phyloP scores from a whole-genome alignment of 345 rosid genomes.

The Salix arbutifolia region DNA sequence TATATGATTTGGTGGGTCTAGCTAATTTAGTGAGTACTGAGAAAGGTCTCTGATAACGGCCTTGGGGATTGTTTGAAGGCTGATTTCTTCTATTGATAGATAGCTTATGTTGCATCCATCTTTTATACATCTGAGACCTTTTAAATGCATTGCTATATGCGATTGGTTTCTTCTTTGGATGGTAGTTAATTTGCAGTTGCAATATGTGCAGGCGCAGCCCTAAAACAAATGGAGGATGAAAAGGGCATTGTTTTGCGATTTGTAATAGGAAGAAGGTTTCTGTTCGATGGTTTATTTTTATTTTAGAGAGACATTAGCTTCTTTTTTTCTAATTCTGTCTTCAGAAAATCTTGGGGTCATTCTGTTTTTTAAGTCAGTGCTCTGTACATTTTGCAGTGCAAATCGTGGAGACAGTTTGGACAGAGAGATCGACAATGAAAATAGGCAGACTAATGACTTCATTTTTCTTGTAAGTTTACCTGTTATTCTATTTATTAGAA shows the following conservation, averaged over 20 bases:
- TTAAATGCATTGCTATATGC: not conserved
- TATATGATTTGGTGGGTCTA: not conserved
- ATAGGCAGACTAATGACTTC: constrained; percentile 46
- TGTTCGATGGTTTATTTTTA: not conserved
- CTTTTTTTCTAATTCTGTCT: constrained; percentile 3
- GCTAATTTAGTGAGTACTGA: not conserved
- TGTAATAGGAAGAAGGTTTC: constrained; percentile 90
- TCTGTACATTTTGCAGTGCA: constrained; percentile 43
- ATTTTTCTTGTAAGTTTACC: constrained; percentile 41
- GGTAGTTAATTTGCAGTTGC: constrained; percentile 14
- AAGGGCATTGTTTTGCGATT: constrained; percentile 75
- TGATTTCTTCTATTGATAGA: not conserved
- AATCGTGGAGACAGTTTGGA: constrained; percentile 43
- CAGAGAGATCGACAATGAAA: constrained; percentile 39
- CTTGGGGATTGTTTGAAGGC: not conserved
- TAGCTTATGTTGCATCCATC: not conserved
- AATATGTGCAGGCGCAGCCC: constrained; percentile 47
- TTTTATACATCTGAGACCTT: not conserved
- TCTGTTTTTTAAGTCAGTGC: not conserved
- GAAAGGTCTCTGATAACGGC: too few species aligned
- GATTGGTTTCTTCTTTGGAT: not conserved
- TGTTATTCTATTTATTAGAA: constrained; percentile 8
- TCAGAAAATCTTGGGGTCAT: not conserved
- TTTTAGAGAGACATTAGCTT: constrained; percentile 5
- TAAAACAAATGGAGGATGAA: constrained; percentile 54